phyloP scores from a whole-genome alignment of 371 early-diverging fungal species.

The Mucor racemosus region DNA sequence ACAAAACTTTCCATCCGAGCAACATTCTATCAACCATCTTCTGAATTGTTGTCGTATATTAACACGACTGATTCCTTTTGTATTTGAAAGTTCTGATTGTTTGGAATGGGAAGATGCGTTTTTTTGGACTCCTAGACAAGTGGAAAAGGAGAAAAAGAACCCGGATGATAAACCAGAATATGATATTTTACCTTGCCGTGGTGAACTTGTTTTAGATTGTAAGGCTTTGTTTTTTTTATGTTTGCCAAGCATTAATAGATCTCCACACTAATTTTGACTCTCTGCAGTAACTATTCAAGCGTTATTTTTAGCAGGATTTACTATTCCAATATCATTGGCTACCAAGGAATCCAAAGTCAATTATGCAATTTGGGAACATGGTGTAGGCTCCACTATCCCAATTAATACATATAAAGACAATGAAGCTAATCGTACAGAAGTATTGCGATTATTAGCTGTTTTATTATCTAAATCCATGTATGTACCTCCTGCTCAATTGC shows the following conservation, averaged over 20 bases:
- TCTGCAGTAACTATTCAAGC: slow-evolving; percentile 40
- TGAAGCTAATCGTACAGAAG: slow-evolving; percentile 74
- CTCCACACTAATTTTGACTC: neutral
- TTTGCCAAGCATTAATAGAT: neutral
- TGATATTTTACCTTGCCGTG: slow-evolving; percentile 39
- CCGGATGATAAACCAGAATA: slow-evolving; percentile 29
- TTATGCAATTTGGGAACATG: slow-evolving; percentile 85
- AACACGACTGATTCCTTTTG: slow-evolving; percentile 82
- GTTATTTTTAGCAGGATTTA: slow-evolving; percentile 82
- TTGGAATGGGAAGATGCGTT: slow-evolving; percentile 66
- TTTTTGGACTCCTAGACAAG: slow-evolving; percentile 69
- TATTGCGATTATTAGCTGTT: slow-evolving; percentile 74
- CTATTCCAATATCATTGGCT: slow-evolving; percentile 67
- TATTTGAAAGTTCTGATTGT: slow-evolving; percentile 71
- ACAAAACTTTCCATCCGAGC: slow-evolving; percentile 57
- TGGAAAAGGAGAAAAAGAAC: slow-evolving; percentile 27
- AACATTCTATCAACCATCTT: slow-evolving; percentile 61
- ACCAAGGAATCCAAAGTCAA: slow-evolving; percentile 57
- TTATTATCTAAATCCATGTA: slow-evolving; percentile 84
- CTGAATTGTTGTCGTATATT: slow-evolving; percentile 83
- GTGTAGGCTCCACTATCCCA: slow-evolving; percentile 69
- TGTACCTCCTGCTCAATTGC: slow-evolving; percentile 63
- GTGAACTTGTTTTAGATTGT: slow-evolving; percentile 41
- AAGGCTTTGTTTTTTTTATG: neutral
- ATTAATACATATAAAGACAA: slow-evolving; percentile 74